phyloP scores from a whole-genome alignment of 1,284 basidiomycete genomes.

The Macrocybe sp. region DNA sequence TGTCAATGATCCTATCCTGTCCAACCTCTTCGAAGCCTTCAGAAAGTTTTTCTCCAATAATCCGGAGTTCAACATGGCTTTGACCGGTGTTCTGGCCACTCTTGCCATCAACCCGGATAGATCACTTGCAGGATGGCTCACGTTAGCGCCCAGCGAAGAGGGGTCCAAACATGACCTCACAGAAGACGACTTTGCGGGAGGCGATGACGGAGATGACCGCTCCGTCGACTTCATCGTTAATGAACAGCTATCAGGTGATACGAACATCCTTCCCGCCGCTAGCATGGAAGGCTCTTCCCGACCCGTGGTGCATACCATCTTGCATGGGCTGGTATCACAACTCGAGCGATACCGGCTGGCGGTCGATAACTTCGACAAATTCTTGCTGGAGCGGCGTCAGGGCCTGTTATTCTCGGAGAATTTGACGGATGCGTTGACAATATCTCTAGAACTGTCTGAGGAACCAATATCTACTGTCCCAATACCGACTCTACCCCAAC shows the following conservation, averaged over 20 bases:
- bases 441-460: slow-evolving; percentile 58
- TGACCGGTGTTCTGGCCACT: slow-evolving; percentile 79
- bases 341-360: slow-evolving; percentile 73
- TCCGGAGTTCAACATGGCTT: slow-evolving; percentile 83
- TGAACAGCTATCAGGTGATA: slow-evolving; percentile 56
- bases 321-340: slow-evolving; percentile 74
- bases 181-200: slow-evolving; percentile 20
- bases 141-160: slow-evolving; percentile 38
- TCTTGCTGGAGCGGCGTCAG: slow-evolving; percentile 80
- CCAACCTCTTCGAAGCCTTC: slow-evolving; percentile 65
- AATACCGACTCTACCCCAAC: slow-evolving; percentile 22
- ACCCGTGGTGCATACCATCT: slow-evolving; percentile 75
- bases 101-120: slow-evolving; percentile 82
- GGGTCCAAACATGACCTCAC: slow-evolving; percentile 27
- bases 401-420: slow-evolving; percentile 93
- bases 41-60: slow-evolving; percentile 81
- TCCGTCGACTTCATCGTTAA: slow-evolving; percentile 74
- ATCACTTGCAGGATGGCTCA: slow-evolving; percentile 86
- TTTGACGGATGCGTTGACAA: slow-evolving; percentile 81
- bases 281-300: slow-evolving; percentile 65
- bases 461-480: slow-evolving; percentile 26
- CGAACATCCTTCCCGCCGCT: slow-evolving; percentile 55
- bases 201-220: slow-evolving; percentile 64
- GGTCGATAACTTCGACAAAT: slow-evolving; percentile 80
- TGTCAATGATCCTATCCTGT: slow-evolving; percentile 74